phyloP scores from a whole-genome alignment of 2,329 filamentous ascomycete species.

The Aspergillus niger region DNA sequence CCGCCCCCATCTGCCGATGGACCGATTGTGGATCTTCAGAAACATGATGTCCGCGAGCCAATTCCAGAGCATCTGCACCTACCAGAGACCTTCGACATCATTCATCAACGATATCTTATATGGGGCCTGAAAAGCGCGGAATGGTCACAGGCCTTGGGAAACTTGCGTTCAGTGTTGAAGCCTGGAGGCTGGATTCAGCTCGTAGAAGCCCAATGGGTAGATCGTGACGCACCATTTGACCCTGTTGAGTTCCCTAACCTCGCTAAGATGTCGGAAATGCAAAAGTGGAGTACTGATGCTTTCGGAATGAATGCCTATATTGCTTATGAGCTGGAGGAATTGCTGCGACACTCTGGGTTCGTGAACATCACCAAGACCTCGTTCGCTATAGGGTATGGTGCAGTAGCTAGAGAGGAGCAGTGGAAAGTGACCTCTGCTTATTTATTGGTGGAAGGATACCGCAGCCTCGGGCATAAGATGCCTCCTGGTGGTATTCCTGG shows the following conservation, averaged over 20 bases:
- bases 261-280: constrained; percentile 8
- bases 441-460: constrained; percentile 12
- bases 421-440: constrained; percentile 10
- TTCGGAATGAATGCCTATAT: constrained; percentile 17
- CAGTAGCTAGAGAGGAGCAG: constrained; percentile 4
- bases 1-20: neutral
- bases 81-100: constrained; percentile 11
- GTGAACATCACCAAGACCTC: constrained; percentile 7
- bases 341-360: constrained; percentile 7
- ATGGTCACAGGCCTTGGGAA: constrained; percentile 10
- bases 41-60: constrained; percentile 14
- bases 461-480: constrained; percentile 16
- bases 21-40: neutral
- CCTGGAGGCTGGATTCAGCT: constrained; percentile 16
- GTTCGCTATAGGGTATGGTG: constrained; percentile 15
- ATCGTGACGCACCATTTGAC: neutral
- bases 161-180: constrained; percentile 9
- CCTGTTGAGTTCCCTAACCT: constrained; percentile 1
- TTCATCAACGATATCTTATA: constrained; percentile 17
- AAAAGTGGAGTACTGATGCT: constrained; percentile 13
- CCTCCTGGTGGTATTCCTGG: constrained; percentile 17
- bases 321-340: constrained; percentile 11
- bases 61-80: constrained; percentile 9
- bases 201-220: constrained; percentile 17
- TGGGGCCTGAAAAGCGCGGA: constrained; percentile 14